These are phyloP conservation scores for Selaginella tamariscina DNA, from an alignment of 75 land plant species.

Conservation along the genomic window DNA sequence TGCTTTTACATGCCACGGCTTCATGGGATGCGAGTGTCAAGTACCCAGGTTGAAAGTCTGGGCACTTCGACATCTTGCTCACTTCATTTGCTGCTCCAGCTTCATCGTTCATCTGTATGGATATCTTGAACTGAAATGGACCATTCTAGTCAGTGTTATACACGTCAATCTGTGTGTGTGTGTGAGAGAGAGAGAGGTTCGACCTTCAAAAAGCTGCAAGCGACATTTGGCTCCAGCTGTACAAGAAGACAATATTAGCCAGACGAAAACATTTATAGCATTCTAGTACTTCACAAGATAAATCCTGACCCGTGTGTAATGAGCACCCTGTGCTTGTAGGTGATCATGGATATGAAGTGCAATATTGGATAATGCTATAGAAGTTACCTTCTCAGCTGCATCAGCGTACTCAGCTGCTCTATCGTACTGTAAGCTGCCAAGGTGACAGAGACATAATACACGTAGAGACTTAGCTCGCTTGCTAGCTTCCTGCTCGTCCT, in stretches of 20 bases:
- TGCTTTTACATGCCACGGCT: slow-evolving; percentile 51
- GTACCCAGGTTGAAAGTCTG: slow-evolving; percentile 72
- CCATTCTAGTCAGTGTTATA: too few relatives aligned
- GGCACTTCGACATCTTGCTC: slow-evolving; percentile 50
- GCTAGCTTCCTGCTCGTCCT: slow-evolving; percentile 26
- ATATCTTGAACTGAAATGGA: slow-evolving; percentile 75
- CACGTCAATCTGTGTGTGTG: too few relatives aligned
- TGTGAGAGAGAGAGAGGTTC: too few relatives aligned
- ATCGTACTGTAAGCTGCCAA: slow-evolving; percentile 63
- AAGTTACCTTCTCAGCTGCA: slow-evolving; percentile 78
- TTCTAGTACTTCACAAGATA: too few relatives aligned
- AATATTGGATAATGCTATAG: too few relatives aligned
- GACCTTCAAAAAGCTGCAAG: slow-evolving; percentile 67
- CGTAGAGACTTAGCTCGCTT: slow-evolving; percentile 62
- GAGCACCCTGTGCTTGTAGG: too few relatives aligned
- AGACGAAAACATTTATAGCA: too few relatives aligned
- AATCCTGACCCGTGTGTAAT: too few relatives aligned
- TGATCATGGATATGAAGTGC: too few relatives aligned
- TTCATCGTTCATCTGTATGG: slow-evolving; percentile 52
- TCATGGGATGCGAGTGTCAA: slow-evolving; percentile 79
- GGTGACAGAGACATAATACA: slow-evolving; percentile 72
- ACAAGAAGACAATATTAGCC: background rate
- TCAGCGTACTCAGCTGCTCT: slow-evolving; percentile 67
- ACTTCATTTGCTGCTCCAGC: slow-evolving; percentile 43
- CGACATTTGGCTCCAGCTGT: slow-evolving; percentile 69